Conservation (phyloP, 306 rosid species). For the Glycine soja region DNA sequence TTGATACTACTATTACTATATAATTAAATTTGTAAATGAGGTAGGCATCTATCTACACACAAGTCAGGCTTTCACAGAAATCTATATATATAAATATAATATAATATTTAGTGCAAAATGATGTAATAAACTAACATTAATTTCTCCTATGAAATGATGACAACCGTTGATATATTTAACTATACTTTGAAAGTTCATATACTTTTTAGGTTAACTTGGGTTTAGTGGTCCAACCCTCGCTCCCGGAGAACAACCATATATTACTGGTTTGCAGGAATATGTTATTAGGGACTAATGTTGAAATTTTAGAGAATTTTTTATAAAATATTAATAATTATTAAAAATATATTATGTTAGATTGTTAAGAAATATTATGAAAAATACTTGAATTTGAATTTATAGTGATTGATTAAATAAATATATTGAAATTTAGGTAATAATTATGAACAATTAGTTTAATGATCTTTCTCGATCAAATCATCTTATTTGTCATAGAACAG, state of each 20-base stretch:
- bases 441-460: too few relatives aligned
- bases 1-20: neutral
- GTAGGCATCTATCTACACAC: neutral
- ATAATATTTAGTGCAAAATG: slow-evolving; percentile 20
- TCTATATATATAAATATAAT: neutral
- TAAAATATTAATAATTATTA: too few relatives aligned
- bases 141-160: slow-evolving; percentile 38
- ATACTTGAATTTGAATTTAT: too few relatives aligned
- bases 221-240: slow-evolving; percentile 42
- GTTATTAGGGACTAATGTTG: slow-evolving; percentile 41
- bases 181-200: neutral
- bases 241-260: slow-evolving; percentile 38
- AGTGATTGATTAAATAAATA: too few relatives aligned
- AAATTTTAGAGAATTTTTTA: too few relatives aligned
- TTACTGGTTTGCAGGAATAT: slow-evolving; percentile 36
- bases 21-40: neutral
- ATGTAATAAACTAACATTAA: slow-evolving; percentile 18
- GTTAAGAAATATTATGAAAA: too few relatives aligned
- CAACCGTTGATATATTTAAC: slow-evolving; percentile 28
- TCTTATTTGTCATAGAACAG: too few relatives aligned
- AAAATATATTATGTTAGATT: too few relatives aligned
- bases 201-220: slow-evolving; percentile 10
- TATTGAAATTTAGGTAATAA: too few relatives aligned
- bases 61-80: slow-evolving; percentile 12
- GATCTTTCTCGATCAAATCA: too few relatives aligned